These are phyloP conservation scores for Gnomoniopsis smithogilvyi DNA, from an alignment of 2,329 filamentous ascomycete species.

Conservation along the genomic window DNA sequence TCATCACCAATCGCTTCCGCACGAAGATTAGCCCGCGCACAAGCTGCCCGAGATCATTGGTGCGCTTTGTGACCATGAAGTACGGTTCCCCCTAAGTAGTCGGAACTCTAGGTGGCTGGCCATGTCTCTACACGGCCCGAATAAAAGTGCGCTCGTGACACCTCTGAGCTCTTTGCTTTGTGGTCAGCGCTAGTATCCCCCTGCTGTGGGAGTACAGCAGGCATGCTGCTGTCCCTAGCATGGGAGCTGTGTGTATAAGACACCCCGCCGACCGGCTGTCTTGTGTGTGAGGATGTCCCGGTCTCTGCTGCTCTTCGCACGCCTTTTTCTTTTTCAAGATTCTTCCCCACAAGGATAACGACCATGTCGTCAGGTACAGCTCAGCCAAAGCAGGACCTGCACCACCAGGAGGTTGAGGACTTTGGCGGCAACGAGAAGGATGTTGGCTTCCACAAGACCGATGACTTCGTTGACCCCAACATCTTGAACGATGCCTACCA, in stretches of 20 bases:
- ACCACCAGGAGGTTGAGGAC: constrained; percentile 9
- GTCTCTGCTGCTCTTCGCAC: not conserved
- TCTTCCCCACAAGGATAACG: not conserved
- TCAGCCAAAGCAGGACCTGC: constrained; percentile 14
- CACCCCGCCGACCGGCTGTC: not conserved
- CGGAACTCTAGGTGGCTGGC: not conserved
- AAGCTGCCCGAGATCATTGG: not conserved
- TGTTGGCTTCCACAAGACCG: constrained; percentile 25
- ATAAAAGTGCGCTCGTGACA: not conserved
- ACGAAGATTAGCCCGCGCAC: not conserved
- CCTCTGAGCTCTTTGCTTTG: not conserved
- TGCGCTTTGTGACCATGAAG: not conserved
- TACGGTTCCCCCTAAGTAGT: too few relatives aligned
- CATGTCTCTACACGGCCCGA: not conserved
- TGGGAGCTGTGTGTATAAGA: not conserved
- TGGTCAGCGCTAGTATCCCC: not conserved
- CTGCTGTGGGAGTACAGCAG: not conserved
- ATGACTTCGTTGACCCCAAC: constrained; percentile 32
- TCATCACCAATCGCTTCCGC: not conserved
- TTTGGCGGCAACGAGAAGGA: constrained; percentile 17
- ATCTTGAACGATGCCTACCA: constrained; percentile 38
- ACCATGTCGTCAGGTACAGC: constrained; percentile 17
- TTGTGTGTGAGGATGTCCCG: not conserved
- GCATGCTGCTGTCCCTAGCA: not conserved
- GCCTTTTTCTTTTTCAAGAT: not conserved